A percentile compares a stretch with the other conserved stretches of the same genome.
phyloP scores from a whole-genome alignment of 2,329 filamentous ascomycete genomes.

The Polytolypa hystricis region DNA sequence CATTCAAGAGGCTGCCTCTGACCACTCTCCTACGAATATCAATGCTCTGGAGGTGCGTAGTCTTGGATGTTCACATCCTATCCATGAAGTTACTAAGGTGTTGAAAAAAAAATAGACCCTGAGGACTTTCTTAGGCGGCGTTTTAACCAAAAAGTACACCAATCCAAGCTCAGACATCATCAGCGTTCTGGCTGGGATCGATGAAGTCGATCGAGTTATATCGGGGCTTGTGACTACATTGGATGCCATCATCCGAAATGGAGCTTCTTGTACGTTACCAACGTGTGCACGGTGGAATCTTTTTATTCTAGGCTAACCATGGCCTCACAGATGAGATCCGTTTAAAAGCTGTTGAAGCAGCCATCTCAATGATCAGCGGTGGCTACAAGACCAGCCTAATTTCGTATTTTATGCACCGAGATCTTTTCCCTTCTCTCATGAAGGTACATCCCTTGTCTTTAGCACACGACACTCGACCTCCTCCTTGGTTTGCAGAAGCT shows the following conservation, averaged over 20 bases:
- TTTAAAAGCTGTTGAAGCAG: conserved; percentile 67
- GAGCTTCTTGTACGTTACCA: conserved; percentile 50
- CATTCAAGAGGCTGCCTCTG: conserved; percentile 55
- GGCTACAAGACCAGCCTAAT: conserved; percentile 90
- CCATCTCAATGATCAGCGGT: conserved; percentile 77
- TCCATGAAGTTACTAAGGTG: no score
- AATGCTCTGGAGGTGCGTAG: conserved; percentile 68
- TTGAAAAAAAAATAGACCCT: conserved; percentile 54
- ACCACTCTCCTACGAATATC: conserved; percentile 51
- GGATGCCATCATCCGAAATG: conserved; percentile 71
- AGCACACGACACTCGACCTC: background rate
- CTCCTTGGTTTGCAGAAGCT: background rate
- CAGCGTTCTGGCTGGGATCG: conserved; percentile 73
- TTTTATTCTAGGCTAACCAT: conserved; percentile 4
- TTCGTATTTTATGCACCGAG: conserved; percentile 88
- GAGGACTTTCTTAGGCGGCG: conserved; percentile 70
- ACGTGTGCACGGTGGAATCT: background rate
- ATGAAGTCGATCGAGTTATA: conserved; percentile 77
- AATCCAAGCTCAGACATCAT: conserved; percentile 96
- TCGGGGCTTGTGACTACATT: conserved; percentile 76
- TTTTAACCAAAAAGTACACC: conserved; percentile 81
- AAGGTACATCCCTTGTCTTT: conserved; percentile 50
- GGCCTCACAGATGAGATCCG: conserved; percentile 53
- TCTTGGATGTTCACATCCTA: background rate
- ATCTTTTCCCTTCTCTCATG: conserved; percentile 89